Conservation (phyloP, 306 rosid species). For the Adenanthera pavonina region DNA sequence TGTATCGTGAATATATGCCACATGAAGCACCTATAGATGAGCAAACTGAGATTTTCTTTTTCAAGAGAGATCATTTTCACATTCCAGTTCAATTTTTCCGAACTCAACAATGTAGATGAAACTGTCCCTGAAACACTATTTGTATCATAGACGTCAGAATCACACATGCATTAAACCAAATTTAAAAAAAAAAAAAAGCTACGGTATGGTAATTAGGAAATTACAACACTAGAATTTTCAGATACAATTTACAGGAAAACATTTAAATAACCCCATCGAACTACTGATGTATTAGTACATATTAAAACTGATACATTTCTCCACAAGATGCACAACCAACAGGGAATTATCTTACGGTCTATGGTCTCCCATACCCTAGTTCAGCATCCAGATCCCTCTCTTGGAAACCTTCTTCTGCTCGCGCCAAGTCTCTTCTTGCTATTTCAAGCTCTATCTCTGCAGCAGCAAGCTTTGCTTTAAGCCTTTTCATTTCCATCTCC, state of each 20-base stretch:
- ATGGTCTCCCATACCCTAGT: conserved; percentile 26
- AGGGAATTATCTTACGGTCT: background rate
- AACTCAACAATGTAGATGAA: background rate
- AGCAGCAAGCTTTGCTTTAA: conserved; percentile 15
- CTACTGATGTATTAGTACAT: background rate
- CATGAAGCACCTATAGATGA: background rate
- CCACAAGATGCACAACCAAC: background rate
- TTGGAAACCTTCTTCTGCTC: conserved; percentile 8
- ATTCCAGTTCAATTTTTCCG: background rate
- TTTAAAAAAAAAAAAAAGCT: background rate
- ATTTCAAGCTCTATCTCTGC: conserved; percentile 6
- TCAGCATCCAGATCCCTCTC: conserved; percentile 27
- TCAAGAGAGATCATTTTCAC: background rate
- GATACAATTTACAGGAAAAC: background rate
- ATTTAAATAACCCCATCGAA: background rate
- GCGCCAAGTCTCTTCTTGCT: conserved; percentile 9
- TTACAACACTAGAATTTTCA: background rate
- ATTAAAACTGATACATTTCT: background rate
- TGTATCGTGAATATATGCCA: background rate
- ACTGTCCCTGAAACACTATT: background rate
- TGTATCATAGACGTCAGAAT: background rate
- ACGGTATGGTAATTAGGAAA: background rate
- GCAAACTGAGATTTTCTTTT: background rate
- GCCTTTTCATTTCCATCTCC: conserved; percentile 27
- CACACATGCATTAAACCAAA: background rate